Percentiles rank a stretch among this genome's conserved stretches.
phyloP scores from a whole-genome alignment of 352 stramenopile genomes.

The Stephanocyclus meneghinianus region DNA sequence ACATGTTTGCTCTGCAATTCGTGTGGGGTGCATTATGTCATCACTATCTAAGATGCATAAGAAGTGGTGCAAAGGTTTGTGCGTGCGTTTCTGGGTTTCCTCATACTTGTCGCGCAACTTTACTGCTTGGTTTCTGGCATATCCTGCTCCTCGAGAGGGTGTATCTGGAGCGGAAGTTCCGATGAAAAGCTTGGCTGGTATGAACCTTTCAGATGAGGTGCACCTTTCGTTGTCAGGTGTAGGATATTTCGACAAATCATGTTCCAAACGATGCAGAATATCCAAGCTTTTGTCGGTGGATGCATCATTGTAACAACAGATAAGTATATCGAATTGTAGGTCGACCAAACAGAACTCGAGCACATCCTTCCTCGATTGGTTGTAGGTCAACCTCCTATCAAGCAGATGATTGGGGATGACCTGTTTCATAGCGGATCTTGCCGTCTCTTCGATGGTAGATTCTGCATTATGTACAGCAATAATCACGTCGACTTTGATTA shows the following conservation, averaged over 20 bases:
- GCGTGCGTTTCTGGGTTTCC: constrained; percentile 4
- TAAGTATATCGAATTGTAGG: constrained; percentile 48
- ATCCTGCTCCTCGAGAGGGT: constrained; percentile 62
- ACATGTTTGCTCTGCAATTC: constrained; percentile 68
- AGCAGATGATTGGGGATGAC: constrained; percentile 47
- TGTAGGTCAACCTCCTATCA: neutral
- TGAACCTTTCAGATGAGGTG: neutral
- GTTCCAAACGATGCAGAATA: constrained; percentile 51
- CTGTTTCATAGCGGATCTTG: constrained; percentile 69
- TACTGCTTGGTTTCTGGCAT: constrained; percentile 72
- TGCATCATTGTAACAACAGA: constrained; percentile 80
- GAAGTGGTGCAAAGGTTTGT: constrained; percentile 43
- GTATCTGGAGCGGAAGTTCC: constrained; percentile 24
- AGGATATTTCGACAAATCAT: constrained; percentile 3
- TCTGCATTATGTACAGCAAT: constrained; percentile 75
- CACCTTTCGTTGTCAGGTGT: neutral
- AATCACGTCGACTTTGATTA: constrained; percentile 73
- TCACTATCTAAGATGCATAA: constrained; percentile 78
- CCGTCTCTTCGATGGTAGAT: constrained; percentile 63
- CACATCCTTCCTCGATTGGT: neutral
- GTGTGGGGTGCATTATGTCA: constrained; percentile 72
- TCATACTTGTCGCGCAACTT: constrained; percentile 38
- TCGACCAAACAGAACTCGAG: constrained; percentile 13
- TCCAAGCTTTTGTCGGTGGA: constrained; percentile 62
- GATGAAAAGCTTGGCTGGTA: constrained; percentile 47